Evolutionary conservation across 225 moss, liverwort and hornwort genomes (phyloP).

Genomic region (Bryum argenteum): DNA sequence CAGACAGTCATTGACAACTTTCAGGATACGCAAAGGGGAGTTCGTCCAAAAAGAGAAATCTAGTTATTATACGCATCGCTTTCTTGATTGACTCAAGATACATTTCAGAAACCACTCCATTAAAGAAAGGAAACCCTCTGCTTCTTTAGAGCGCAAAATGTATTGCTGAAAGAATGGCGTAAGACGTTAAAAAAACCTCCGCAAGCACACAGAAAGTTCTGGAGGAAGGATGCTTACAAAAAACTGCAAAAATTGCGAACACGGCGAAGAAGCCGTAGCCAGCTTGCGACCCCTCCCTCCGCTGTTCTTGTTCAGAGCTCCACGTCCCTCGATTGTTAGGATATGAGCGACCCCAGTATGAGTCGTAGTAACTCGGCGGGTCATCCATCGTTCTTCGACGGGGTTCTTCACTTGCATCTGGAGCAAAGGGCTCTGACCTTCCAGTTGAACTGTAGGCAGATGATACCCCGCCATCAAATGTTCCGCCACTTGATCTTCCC

Average conservation of each 20-base stretch:
- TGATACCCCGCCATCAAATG: conserved; percentile 34
- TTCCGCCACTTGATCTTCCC: conserved; percentile 59
- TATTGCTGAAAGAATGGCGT: conserved; percentile 8
- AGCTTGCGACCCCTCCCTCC: conserved; percentile 33
- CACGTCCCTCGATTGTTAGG: conserved; percentile 39
- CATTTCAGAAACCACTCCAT: background rate
- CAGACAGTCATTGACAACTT: conserved; percentile 18
- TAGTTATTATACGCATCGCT: background rate
- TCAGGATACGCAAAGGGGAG: conserved; percentile 2
- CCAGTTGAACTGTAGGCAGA: conserved; percentile 49
- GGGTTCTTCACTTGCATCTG: conserved; percentile 32
- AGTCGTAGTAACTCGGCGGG: conserved; percentile 36
- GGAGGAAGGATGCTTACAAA: conserved; percentile 37
- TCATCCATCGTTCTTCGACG: conserved; percentile 42
- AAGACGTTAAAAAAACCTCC: background rate
- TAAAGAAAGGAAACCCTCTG: background rate
- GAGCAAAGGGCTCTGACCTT: conserved; percentile 44
- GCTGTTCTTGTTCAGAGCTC: conserved; percentile 36
- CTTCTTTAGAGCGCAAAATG: background rate
- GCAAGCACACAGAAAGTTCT: background rate
- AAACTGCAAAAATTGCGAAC: conserved; percentile 38
- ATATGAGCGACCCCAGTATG: conserved; percentile 46
- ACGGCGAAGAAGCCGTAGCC: conserved; percentile 53
- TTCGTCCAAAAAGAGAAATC: background rate
- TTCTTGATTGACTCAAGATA: background rate